phyloP scores from a whole-genome alignment of 164 flowering plant species.

The Chimonanthus salicifolius region DNA sequence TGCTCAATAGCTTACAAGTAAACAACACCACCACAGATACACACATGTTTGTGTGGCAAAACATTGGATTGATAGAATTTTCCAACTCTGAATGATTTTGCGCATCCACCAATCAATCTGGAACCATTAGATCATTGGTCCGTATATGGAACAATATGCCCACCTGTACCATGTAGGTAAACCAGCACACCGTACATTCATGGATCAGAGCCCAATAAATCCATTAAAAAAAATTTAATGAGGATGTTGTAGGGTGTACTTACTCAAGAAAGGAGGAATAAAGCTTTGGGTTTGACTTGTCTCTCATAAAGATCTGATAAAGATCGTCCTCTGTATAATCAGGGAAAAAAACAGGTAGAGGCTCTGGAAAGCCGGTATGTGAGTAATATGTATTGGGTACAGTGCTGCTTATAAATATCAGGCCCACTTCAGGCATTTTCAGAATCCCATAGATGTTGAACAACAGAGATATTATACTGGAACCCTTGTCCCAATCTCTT shows the following conservation, averaged over 20 bases:
- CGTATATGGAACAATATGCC: background rate
- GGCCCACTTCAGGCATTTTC: conserved; percentile 76
- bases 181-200: background rate
- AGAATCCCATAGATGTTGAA: conserved; percentile 57
- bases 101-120: background rate
- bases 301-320: conserved; percentile 61
- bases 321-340: conserved; percentile 71
- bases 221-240: background rate
- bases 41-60: background rate
- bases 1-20: background rate
- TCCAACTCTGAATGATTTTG: background rate
- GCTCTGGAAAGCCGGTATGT: conserved; percentile 55
- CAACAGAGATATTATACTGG: conserved; percentile 48
- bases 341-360: conserved; percentile 64
- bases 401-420: conserved; percentile 64
- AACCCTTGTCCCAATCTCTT: conserved; percentile 78
- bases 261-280: conserved; percentile 87
- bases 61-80: background rate
- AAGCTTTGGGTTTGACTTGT: conserved; percentile 57
- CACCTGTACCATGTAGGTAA: background rate
- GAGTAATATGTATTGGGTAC: conserved; percentile 68
- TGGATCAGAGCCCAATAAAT: background rate
- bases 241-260: conserved; percentile 15
- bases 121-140: background rate
- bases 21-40: background rate